Evolutionary conservation across 73 alveolate genomes (phyloP).

Genomic region (Tetrahymena elliotti): DNA sequence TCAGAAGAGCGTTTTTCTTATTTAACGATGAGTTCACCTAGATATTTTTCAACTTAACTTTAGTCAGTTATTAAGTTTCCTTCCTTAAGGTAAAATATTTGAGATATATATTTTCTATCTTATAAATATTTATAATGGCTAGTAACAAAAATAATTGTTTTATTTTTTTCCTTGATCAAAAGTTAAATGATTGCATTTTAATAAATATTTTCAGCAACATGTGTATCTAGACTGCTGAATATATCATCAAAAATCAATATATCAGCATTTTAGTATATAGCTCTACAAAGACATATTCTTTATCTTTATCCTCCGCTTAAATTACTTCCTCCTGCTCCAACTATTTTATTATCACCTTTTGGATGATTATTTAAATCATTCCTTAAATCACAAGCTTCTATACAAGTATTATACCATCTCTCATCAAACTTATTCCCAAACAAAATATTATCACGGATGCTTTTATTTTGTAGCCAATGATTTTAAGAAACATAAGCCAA

Average conservation of each 20-base stretch:
- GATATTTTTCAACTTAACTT: not conserved
- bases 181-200: constrained; percentile 45
- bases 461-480: constrained; percentile 77
- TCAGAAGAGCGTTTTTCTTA: not conserved
- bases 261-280: constrained; percentile 68
- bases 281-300: constrained; percentile 73
- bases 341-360: constrained; percentile 58
- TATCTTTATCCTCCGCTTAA: constrained; percentile 84
- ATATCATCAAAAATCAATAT: constrained; percentile 79
- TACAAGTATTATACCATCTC: constrained; percentile 53
- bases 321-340: constrained; percentile 80
- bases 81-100: not conserved
- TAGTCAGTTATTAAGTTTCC: not conserved
- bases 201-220: constrained; percentile 23
- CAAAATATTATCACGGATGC: constrained; percentile 77
- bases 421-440: constrained; percentile 65
- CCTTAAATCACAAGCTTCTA: constrained; percentile 63
- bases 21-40: not conserved
- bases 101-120: not conserved
- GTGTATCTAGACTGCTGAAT: constrained; percentile 51
- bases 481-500: constrained; percentile 67
- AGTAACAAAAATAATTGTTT: constrained; percentile 53
- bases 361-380: constrained; percentile 63
- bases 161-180: constrained; percentile 51
- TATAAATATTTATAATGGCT: constrained; percentile 22